Evolutionary conservation across 1,284 basidiomycete species (phyloP), one percentile per base, ranked within the genome.

Genomic region (Moniliella sp.): DNA sequence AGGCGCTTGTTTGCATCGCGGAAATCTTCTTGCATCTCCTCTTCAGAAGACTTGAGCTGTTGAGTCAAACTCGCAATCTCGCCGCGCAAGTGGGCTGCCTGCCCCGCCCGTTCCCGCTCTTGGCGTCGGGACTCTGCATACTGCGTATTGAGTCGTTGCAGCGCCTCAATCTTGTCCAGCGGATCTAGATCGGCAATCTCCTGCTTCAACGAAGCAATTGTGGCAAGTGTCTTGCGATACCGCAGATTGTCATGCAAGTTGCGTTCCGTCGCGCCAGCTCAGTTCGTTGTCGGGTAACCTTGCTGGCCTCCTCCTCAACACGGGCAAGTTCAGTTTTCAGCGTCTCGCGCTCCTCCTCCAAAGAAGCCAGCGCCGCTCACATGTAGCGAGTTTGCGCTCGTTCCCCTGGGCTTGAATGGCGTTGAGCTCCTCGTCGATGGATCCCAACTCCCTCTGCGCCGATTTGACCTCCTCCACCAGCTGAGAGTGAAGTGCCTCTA

Each of bases 181-280:
- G 51, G 36, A 31, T 57, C 38, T 25, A 57, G 32, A 18, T 36
- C 29, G 23, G 74, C 73, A 34, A 93, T 76, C 61, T 86, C 71
- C 10, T 66, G 66, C 47, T 81, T 71, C 7, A 77, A 73, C 0
- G 65, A 65, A 15, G 65, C 64, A 13, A 91, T 76, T 30, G 79
- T 72, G 34, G 67, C 66, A 36, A 67, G 66, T 28, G 83, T 67
- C 48, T 71, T 70, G 31, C 82, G 69, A 40, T 79, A 73, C 5
- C 78, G 74, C 27, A 86, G 65, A 56, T 94, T 99, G 57, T 83
- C 78, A 39, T 75, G 72, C 42, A 93, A 67, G 57, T 79, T 86
- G 27, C 64, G 51, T 36, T 64, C 50, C 15, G 55, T 46, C 11
- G 59, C 55, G 32, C 59, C 53, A 12, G 58, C 57, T 31, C 62